Conservation (phyloP, 164 flowering plant species). For the Platanus orientalis region DNA sequence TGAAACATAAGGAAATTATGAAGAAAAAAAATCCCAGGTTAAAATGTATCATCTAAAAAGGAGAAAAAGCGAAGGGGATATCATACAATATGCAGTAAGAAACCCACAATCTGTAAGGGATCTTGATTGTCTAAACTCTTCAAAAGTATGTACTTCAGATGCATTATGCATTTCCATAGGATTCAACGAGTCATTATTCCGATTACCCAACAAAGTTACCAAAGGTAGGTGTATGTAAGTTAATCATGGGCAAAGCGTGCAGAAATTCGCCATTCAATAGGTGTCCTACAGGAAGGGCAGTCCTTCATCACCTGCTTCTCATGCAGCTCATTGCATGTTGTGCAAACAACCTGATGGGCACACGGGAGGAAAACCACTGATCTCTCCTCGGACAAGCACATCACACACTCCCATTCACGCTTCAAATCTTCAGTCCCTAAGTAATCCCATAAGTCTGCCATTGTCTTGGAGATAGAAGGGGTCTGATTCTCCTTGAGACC, state of each 20-base stretch:
- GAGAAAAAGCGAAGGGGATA: neutral
- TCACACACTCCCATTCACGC: constrained; percentile 90
- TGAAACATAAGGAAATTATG: too few relatives aligned
- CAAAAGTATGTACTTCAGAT: constrained; percentile 6
- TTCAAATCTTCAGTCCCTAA: constrained; percentile 44
- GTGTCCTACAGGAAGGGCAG: constrained; percentile 93
- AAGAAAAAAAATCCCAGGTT: too few relatives aligned
- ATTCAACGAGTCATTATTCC: constrained; percentile 34
- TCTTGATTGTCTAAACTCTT: constrained; percentile 6
- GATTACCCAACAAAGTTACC: constrained; percentile 23
- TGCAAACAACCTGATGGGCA: constrained; percentile 95
- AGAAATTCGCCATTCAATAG: constrained; percentile 69
- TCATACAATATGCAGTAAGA: neutral
- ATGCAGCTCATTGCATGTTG: constrained; percentile 90
- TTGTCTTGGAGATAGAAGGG: constrained; percentile 23
- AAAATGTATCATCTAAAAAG: too few relatives aligned
- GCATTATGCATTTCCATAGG: constrained; percentile 34
- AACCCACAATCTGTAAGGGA: constrained; percentile 5
- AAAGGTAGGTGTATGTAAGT: constrained; percentile 2
- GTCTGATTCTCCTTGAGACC: constrained; percentile 28
- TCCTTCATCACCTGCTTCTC: constrained; percentile 95
- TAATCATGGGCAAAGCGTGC: constrained; percentile 64
- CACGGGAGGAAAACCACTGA: constrained; percentile 94
- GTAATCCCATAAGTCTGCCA: constrained; percentile 22
- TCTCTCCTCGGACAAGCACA: constrained; percentile 97